These are phyloP conservation scores for Suillus paluster DNA, from an alignment of 768 basidiomycete species.

Conservation along the genomic window DNA sequence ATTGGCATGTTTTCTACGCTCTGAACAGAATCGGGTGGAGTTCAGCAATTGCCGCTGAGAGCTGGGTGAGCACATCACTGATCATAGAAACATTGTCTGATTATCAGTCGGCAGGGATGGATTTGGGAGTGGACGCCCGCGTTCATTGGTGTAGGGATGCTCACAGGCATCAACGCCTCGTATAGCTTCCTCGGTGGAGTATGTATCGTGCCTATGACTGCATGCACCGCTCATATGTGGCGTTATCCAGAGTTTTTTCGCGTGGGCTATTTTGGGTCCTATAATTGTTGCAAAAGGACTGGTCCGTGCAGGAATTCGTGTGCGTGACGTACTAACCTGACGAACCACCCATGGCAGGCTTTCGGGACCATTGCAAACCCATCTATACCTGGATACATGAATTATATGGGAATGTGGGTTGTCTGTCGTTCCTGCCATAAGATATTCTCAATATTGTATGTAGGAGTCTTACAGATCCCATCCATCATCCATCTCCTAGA, in stretches of 20 bases:
- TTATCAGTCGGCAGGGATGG: slow-evolving; percentile 7
- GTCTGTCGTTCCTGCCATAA: background rate
- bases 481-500: slow-evolving; percentile 50
- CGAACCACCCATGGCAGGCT: background rate
- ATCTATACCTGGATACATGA: slow-evolving; percentile 9
- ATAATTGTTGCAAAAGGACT: slow-evolving; percentile 53
- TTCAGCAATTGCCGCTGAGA: slow-evolving; percentile 58
- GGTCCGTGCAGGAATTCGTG: background rate
- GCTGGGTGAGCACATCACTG: slow-evolving; percentile 46
- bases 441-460: background rate
- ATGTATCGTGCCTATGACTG: slow-evolving; percentile 22
- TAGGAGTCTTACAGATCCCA: slow-evolving; percentile 45
- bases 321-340: background rate
- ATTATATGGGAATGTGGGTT: slow-evolving; percentile 6
- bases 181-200: slow-evolving; percentile 51
- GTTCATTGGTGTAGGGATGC: slow-evolving; percentile 61
- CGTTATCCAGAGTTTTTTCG: slow-evolving; percentile 48
- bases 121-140: slow-evolving; percentile 44
- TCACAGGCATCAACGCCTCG: slow-evolving; percentile 55
- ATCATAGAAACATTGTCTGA: background rate
- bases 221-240: slow-evolving; percentile 5
- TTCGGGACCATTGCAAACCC: background rate
- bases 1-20: slow-evolving; percentile 69
- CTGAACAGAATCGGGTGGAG: slow-evolving; percentile 59
- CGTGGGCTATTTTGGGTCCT: slow-evolving; percentile 65